Base-by-base conservation (phyloP, 2,329 filamentous ascomycete species). In the Trematosphaeria pertusa region DNA sequence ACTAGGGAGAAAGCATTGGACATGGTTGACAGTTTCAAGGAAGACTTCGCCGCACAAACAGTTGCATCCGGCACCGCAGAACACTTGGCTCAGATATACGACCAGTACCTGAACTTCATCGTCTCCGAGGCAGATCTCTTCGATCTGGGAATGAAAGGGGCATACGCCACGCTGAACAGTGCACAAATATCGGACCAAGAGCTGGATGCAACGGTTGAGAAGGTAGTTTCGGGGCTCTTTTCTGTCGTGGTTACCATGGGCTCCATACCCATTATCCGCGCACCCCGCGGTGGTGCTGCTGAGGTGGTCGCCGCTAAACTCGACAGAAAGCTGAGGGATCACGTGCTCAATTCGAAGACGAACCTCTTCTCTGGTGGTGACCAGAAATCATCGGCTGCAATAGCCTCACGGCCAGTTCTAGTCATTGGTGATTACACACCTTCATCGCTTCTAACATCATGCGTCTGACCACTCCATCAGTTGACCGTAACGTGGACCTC, bases 181-280 rank as follows among this genome's bases (percentile, higher is more conserved):
- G 89, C 88, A 12, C 87, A 89, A 67, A 96, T 91, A 2, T 89
- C 87, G 56, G 94, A 97, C 61, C 89, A 94, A 48, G 89, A 94
- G 66, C 81, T 99, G 43, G 94, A 97, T 65, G 79, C 82, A 41
- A 86, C 94, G 28, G 84, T 99, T 22, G 93, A 99, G 71, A 86
- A 87, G 58, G 93, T 97, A 54, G 94, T 99, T 39, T 95, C 89
- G 63, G 94, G 94, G 0, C 78, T 99, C n/a, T 99, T 97, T 75
- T 97, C 92, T 54, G 94, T 99, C 37, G 87, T 94, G 49, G 94
- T 96, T n/a, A 99, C 94, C 4, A 96, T 97, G 91, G 93, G 91
- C 87, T 86, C 92, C 2, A 96, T 99, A 59, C 94, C 94, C 5
- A 91, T 99, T 59, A 97, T 99, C 64, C 82, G 94, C 58, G 97